A percentile compares a stretch with the other conserved stretches of the same genome.
These are phyloP conservation scores for Prosopis cineraria DNA, from an alignment of 306 rosid genomes.

Conservation along the genomic window DNA sequence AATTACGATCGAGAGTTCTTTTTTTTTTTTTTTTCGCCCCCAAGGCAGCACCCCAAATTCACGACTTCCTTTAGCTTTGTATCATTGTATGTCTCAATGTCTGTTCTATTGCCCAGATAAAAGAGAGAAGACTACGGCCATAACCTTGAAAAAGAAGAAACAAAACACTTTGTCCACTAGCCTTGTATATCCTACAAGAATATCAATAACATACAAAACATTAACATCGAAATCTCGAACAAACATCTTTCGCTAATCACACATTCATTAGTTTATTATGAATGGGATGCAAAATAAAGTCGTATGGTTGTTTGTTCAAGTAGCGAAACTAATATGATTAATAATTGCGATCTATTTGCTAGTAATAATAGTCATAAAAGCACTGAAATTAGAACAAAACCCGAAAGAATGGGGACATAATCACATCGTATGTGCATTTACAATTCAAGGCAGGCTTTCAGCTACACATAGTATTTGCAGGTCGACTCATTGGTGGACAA, in stretches of 20 bases:
- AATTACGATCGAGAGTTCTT: no score
- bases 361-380: not conserved
- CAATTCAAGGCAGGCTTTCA: conserved; percentile 21
- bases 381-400: not conserved
- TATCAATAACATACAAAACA: no score
- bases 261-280: not conserved
- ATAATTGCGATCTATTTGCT: not conserved
- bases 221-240: no score
- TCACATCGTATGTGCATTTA: not conserved
- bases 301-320: not conserved
- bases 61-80: no score
- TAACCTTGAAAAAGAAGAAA: not conserved
- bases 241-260: no score
- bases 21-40: no score
- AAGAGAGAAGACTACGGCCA: no score
- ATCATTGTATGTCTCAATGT: no score
- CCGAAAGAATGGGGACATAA: not conserved
- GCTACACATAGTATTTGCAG: not conserved
- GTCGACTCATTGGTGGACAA: conserved; percentile 4
- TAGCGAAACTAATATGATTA: not conserved
- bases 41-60: no score
- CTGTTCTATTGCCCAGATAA: no score
- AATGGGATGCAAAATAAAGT: not conserved
- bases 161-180: not conserved
- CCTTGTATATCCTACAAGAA: not conserved